Evolutionary conservation across 768 basidiomycete genomes (phyloP).

Genomic region (Mycena metata): DNA sequence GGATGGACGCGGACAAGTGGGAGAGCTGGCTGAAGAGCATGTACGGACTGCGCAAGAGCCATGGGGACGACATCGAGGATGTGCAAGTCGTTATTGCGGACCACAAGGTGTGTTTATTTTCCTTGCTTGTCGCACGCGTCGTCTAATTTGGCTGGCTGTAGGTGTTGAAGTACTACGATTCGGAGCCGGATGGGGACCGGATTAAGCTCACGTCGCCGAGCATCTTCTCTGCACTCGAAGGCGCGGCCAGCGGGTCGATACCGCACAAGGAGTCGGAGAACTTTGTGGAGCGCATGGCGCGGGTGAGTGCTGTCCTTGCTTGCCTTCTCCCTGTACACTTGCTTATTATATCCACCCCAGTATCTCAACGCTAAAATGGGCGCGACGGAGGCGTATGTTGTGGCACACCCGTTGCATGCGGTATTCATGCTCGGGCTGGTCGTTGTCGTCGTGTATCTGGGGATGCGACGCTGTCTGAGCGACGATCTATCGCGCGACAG

Average conservation of each 20-base stretch:
- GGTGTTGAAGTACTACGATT: slow-evolving; percentile 84
- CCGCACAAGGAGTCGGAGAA: slow-evolving; percentile 77
- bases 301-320: slow-evolving; percentile 57
- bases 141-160: slow-evolving; percentile 44
- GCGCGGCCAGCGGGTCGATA: slow-evolving; percentile 65
- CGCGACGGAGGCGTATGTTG: slow-evolving; percentile 52
- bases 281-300: slow-evolving; percentile 72
- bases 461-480: slow-evolving; percentile 42
- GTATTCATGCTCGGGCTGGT: slow-evolving; percentile 48
- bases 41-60: slow-evolving; percentile 72
- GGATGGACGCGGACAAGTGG: slow-evolving; percentile 92
- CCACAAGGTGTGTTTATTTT: slow-evolving; percentile 72
- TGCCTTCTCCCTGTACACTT: not conserved
- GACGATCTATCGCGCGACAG: slow-evolving; percentile 40
- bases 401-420: slow-evolving; percentile 51
- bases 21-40: slow-evolving; percentile 91
- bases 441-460: slow-evolving; percentile 48
- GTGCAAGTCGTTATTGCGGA: slow-evolving; percentile 80
- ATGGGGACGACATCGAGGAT: slow-evolving; percentile 50
- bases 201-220: slow-evolving; percentile 68
- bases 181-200: slow-evolving; percentile 65
- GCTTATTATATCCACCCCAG: slow-evolving; percentile 41
- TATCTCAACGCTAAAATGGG: slow-evolving; percentile 58
- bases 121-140: not conserved
- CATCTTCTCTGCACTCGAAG: slow-evolving; percentile 80